These are phyloP conservation scores for Scleroderma bovista DNA, from an alignment of 768 basidiomycete species.

Conservation along the genomic window DNA sequence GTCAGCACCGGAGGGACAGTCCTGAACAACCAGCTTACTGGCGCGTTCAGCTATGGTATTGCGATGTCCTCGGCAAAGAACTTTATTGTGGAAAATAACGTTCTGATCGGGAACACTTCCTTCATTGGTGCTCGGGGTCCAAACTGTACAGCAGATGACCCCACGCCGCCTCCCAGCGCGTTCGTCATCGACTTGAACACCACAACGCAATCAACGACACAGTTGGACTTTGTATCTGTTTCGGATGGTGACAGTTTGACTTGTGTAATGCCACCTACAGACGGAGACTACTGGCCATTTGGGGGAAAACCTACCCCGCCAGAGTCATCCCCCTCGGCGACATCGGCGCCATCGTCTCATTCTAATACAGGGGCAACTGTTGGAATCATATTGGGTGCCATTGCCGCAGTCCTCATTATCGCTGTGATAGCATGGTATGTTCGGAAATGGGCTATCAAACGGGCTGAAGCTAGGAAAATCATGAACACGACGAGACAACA, in stretches of 20 bases:
- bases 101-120: conserved; percentile 61
- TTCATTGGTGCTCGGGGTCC: conserved; percentile 68
- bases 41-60: conserved; percentile 71
- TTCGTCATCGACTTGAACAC: conserved; percentile 52
- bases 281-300: conserved; percentile 71
- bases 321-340: conserved; percentile 5
- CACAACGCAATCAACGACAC: conserved; percentile 38
- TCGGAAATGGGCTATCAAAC: conserved; percentile 42
- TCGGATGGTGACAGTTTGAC: conserved; percentile 53
- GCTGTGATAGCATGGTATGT: conserved; percentile 41
- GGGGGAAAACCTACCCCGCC: conserved; percentile 42
- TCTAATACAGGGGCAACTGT: conserved; percentile 27
- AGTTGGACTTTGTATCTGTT: conserved; percentile 48
- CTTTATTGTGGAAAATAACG: conserved; percentile 63
- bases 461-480: conserved; percentile 18
- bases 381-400: conserved; percentile 49
- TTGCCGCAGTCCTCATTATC: conserved; percentile 40
- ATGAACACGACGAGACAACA: conserved; percentile 17
- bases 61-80: conserved; percentile 58
- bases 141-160: conserved; percentile 50
- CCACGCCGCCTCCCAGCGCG: conserved; percentile 48
- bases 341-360: conserved; percentile 23
- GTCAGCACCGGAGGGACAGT: conserved; percentile 51
- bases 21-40: conserved; percentile 50
- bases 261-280: conserved; percentile 62